Base-by-base conservation (phyloP, 75 land plant genomes). In the Sequoiadendron giganteum region DNA sequence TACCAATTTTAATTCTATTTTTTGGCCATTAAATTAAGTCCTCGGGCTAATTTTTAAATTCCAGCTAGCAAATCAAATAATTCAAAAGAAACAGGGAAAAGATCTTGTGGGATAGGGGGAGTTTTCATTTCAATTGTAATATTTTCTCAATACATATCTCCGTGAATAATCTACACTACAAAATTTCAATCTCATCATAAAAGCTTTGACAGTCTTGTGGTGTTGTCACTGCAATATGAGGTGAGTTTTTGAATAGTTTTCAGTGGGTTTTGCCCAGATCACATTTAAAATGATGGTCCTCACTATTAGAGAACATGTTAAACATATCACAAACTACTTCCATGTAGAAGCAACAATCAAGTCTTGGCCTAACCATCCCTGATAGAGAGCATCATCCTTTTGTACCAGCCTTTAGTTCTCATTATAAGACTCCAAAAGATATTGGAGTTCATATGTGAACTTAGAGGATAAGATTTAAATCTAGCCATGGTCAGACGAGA, bases 321-420 rank as follows among this genome's bases (percentile, higher is more conserved):
- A n/a, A n/a, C n/a, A n/a, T n/a, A n/a, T n/a, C n/a, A n/a, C n/a
- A n/a, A n/a, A n/a, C n/a, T n/a, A n/a, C n/a, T n/a, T n/a, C n/a
- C n/a, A n/a, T n/a, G n/a, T n/a, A n/a, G 94, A 93, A 16, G 94
- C 92, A 16, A 90, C 86, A 39, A 91, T 87, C 72, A 93, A 78
- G 72, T 88, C 75, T 84, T 94, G 88, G 43, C 91, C 81, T 58
- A 85, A 86, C 94, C 95, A 92, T n/a, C 95, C 94, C 77, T 91
- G 84, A 25, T 89, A 89, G 82, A 94, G 88, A 45, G 92, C 94
- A 28, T 91, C 94, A 65, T 90, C 91, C 76, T 92, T 94, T 86
- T 94, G 94, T 52, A 88, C 86, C 58, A 94, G 89, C 30, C 87
- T n/a, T n/a, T n/a, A n/a, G n/a, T n/a, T n/a, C n/a, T n/a, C n/a